Conservation (phyloP, 805 yeast genomes). For the Barnettozyma botsteinii region DNA sequence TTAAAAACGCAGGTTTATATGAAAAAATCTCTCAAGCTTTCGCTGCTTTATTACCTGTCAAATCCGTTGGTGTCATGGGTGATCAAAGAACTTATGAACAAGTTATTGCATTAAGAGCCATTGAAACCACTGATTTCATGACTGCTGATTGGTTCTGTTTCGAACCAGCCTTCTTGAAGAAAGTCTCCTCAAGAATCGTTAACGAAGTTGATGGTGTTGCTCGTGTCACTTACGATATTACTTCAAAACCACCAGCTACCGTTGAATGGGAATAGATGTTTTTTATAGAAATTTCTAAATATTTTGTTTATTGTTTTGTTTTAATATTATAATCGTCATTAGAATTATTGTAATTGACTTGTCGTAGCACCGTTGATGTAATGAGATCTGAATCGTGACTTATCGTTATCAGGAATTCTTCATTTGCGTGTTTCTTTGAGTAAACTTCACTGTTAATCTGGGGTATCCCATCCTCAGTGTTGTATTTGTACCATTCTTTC, state of each 20-base stretch:
- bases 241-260: slow-evolving; percentile 99
- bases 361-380: slow-evolving; percentile 50
- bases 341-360: slow-evolving; percentile 1
- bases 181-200: slow-evolving; percentile 91
- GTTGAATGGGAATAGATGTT: slow-evolving; percentile 93
- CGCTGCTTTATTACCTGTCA: slow-evolving; percentile 94
- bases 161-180: slow-evolving; percentile 87
- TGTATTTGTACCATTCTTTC: slow-evolving; percentile 51
- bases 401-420: slow-evolving; percentile 46
- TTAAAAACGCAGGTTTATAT: slow-evolving; percentile 87
- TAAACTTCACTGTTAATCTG: slow-evolving; percentile 43
- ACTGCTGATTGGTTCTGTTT: slow-evolving; percentile 99
- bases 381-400: slow-evolving; percentile 64
- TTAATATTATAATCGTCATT: slow-evolving; percentile 2
- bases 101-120: slow-evolving; percentile 97
- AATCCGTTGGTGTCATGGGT: slow-evolving; percentile 99
- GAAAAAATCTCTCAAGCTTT: slow-evolving; percentile 94
- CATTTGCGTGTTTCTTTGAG: slow-evolving; percentile 25
- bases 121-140: slow-evolving; percentile 97
- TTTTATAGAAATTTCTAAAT: not conserved
- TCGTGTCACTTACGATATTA: slow-evolving; percentile 96
- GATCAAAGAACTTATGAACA: slow-evolving; percentile 99
- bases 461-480: slow-evolving; percentile 30
- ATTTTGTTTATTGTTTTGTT: slow-evolving; percentile 2
- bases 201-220: slow-evolving; percentile 99